A percentile compares a stretch with the other conserved stretches of the same genome.
Evolutionary conservation across 1,284 basidiomycete genomes (phyloP).

Genomic region (Cryptococcus jaspeensis): DNA sequence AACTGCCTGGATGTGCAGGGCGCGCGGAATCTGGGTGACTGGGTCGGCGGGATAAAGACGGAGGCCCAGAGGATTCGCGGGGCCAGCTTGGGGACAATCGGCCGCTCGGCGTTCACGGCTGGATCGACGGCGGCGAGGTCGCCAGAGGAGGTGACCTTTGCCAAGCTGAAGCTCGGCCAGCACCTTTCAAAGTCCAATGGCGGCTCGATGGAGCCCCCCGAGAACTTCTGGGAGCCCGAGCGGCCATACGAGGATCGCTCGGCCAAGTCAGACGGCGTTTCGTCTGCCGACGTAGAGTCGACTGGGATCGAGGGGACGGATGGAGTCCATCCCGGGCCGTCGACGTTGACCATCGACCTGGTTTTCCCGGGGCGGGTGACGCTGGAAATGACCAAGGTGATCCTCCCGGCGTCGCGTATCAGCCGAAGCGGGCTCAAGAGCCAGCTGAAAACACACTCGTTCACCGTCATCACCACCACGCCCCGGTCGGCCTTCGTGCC

Average conservation of each 20-base stretch:
- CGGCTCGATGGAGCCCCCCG: background rate
- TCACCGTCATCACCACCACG: constrained; percentile 34
- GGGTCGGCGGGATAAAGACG: constrained; percentile 28
- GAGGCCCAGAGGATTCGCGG: background rate
- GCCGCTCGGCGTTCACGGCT: background rate
- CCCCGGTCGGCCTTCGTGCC: constrained; percentile 21
- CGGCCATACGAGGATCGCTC: constrained; percentile 2
- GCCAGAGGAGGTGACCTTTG: background rate
- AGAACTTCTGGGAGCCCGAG: background rate
- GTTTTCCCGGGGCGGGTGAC: constrained; percentile 18
- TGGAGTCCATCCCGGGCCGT: background rate
- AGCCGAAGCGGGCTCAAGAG: background rate
- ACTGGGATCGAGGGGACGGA: background rate
- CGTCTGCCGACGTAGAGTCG: background rate
- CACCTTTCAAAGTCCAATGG: background rate
- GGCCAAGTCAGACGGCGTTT: background rate
- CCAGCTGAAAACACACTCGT: constrained; percentile 26
- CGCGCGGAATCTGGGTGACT: constrained; percentile 33
- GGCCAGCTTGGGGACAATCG: background rate
- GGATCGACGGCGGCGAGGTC: background rate
- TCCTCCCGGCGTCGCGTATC: constrained; percentile 25
- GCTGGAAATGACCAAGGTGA: constrained; percentile 37
- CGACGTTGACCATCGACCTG: constrained; percentile 24
- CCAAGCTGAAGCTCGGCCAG: too few relatives aligned
- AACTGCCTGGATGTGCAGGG: constrained; percentile 34